Base-by-base conservation (phyloP, 257 asterid genomes). In the Petunia secreta region DNA sequence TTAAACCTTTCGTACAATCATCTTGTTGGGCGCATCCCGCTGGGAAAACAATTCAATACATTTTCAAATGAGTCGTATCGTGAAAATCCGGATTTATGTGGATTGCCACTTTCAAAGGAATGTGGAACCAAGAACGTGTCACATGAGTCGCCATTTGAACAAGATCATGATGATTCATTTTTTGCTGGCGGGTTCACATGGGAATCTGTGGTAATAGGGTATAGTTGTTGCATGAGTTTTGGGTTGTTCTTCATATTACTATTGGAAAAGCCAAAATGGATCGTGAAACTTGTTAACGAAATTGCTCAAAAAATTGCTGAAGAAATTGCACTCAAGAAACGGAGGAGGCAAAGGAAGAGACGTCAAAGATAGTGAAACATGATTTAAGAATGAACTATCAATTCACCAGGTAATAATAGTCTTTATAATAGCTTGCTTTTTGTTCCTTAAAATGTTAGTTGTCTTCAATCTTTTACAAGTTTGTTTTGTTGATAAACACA, bases 31-130 rank as follows among this genome's bases (percentile, higher is more conserved):
- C 15, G 55, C 75, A 67, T 66, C 43, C 38, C 75, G 15, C 11
- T 1, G 2, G 13, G 73, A 5, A 65, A 65, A 65, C 52, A 65
- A 36, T 43, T 67, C 39, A 8, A 43, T 67, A n/a, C 75, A 67
- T 67, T 67, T 67, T 4, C 75, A 67, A 9, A 3, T 67, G 75
- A 67, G 41, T 43, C 75, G 37, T 67, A 67, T 67, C 0, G 16
- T 36, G 44, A n/a, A 37, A 36, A 63, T 63, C 44, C 43, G 3
- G 44, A 10, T 8, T n/a, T 67, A 67, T 43, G 75, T 43, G 39
- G 75, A 15, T 67, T n/a, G 41, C 75, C 75, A 67, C 75, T 40
- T 2, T 15, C 55, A 67, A 67, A 67, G 75, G 37, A 67, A 67
- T 67, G 55, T 67, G 75, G 75, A 67, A 41, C n/a, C 53, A n/a